Evolutionary conservation across 108 stramenopile genomes (phyloP).

Genomic region (Cyclotella atomus): DNA sequence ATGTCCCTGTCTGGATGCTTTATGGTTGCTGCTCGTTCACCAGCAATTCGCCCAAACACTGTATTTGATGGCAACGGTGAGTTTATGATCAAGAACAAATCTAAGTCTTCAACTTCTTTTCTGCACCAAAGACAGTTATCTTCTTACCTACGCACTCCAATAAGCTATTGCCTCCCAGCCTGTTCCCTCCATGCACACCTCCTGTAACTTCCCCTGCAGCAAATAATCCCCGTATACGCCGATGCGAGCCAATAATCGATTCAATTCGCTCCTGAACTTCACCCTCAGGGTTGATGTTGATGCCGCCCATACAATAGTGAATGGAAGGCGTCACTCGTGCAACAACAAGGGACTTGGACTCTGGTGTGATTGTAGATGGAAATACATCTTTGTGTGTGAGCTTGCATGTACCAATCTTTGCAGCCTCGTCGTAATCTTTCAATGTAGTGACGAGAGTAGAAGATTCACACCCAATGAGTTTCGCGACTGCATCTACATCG

Average conservation of each 20-base stretch:
- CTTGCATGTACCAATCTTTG: constrained; percentile 26
- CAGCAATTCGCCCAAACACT: constrained; percentile 83
- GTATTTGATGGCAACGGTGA: too few species aligned
- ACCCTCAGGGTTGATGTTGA: constrained; percentile 64
- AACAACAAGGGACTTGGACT: constrained; percentile 62
- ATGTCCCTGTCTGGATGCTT: constrained; percentile 22
- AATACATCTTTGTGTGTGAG: constrained; percentile 31
- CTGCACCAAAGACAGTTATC: too few species aligned
- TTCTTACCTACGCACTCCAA: constrained; percentile 87
- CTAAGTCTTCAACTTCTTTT: too few species aligned
- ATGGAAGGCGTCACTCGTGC: constrained; percentile 70
- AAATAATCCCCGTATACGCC: constrained; percentile 57
- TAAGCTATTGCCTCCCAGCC: constrained; percentile 81
- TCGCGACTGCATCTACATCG: constrained; percentile 33
- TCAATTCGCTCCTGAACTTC: constrained; percentile 56
- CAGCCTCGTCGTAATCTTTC: constrained; percentile 36
- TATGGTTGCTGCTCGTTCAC: constrained; percentile 48
- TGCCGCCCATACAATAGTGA: constrained; percentile 91
- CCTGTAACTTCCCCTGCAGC: constrained; percentile 80
- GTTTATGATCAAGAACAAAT: too few species aligned
- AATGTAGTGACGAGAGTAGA: constrained; percentile 26
- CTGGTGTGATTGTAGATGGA: constrained; percentile 20
- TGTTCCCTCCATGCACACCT: constrained; percentile 70
- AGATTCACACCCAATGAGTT: constrained; percentile 33
- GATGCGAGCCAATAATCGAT: constrained; percentile 33